A percentile compares a stretch with the other conserved stretches of the same genome.
Conservation (phyloP, 2,329 filamentous ascomycete species). For the Epichloe scottii region DNA sequence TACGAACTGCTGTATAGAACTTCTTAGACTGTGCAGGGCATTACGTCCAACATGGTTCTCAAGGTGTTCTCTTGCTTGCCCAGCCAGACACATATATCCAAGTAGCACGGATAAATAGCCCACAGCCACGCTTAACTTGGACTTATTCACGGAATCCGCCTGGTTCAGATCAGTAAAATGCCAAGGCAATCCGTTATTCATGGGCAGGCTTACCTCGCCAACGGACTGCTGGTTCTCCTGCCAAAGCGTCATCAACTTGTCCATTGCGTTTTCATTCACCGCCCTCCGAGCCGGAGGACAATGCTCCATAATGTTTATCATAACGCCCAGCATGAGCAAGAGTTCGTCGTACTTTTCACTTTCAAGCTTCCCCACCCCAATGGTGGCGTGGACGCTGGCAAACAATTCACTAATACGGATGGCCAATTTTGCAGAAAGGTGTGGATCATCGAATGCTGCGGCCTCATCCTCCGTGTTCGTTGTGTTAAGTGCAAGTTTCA, state of each 20-base stretch:
- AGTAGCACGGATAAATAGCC: slow-evolving; percentile 79
- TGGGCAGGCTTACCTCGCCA: slow-evolving; percentile 47
- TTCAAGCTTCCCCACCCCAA: slow-evolving; percentile 36
- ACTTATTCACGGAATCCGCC: slow-evolving; percentile 62
- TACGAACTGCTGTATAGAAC: slow-evolving; percentile 43
- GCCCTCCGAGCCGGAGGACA: slow-evolving; percentile 46
- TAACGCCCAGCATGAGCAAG: slow-evolving; percentile 64
- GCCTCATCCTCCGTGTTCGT: slow-evolving; percentile 74
- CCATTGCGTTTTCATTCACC: slow-evolving; percentile 31
- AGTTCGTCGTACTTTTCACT: slow-evolving; percentile 52
- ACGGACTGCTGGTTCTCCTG: slow-evolving; percentile 52
- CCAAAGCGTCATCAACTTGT: slow-evolving; percentile 52
- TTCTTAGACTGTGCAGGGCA: slow-evolving; percentile 33
- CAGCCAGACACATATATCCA: slow-evolving; percentile 60
- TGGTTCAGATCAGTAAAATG: slow-evolving; percentile 18
- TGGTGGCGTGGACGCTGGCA: slow-evolving; percentile 30
- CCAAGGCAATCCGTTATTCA: background rate
- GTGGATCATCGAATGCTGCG: slow-evolving; percentile 51
- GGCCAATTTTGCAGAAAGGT: slow-evolving; percentile 37
- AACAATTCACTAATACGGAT: slow-evolving; percentile 40
- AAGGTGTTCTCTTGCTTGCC: slow-evolving; percentile 31
- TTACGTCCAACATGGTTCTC: slow-evolving; percentile 27
- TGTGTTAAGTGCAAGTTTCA: slow-evolving; percentile 64
- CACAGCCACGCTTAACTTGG: slow-evolving; percentile 67
- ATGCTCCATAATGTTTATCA: slow-evolving; percentile 82